Evolutionary conservation across 768 basidiomycete genomes (phyloP), one percentile per base, ranked within the genome.

Genomic region (Suillus cothurnatus): DNA sequence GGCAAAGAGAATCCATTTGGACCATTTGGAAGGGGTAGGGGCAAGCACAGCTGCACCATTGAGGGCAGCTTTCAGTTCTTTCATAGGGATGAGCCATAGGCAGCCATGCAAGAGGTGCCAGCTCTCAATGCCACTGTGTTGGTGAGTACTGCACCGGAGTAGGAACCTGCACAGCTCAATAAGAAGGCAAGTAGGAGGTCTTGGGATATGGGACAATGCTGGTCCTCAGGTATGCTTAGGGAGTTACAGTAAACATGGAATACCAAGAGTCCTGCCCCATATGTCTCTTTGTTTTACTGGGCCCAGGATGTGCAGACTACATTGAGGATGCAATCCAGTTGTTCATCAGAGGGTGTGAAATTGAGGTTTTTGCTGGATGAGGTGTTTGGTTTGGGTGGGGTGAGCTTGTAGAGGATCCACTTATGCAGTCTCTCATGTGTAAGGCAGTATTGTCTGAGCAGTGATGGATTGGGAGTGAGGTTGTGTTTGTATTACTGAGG

Each of bases 211-310:
- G 74, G 73, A 11, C 61, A 49, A 6, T 73, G 49, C 14, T 64
- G 0, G 1, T 17, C 7, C 28, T 75, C 70, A 1, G 61, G 53
- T 4, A 72, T 63, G 2, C 32, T 23, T 1, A 62, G 50, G 0
- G 26, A 31, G 61, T 85, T 78, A 58, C 82, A 83, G 60, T 77
- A 82, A 0, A 77, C 70, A 47, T 84, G 82, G 50, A 55, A 85
- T 0, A 71, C 66, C 0, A 81, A 68, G 0, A 85, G 71, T 1
- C 83, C 80, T 0, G 78, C 64, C 0, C 78, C 80, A 65, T 85
- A 83, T 0, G 76, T 70, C 26, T 73, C 72, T 2, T 63, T 45
- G 0, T 81, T 84, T 8, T 66, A 62, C 4, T 71, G 66, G 0
- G 69, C 74, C 75, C 75, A 82, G 0, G 74, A 71, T 0, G 49